Evolutionary conservation across 768 basidiomycete species (phyloP).

Genomic region (Trametes coccinea): DNA sequence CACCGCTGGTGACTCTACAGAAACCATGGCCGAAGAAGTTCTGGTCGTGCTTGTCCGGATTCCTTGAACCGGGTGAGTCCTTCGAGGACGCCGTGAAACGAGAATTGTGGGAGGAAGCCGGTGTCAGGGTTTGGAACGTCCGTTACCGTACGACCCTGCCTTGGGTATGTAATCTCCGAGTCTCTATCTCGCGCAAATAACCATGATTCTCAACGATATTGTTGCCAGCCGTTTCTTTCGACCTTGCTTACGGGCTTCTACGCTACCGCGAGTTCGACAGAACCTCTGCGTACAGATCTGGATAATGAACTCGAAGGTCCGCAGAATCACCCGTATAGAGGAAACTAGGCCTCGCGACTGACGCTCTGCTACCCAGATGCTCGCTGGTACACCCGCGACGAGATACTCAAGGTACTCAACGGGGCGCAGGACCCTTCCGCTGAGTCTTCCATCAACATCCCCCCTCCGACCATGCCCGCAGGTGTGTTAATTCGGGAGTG

Average conservation of each 20-base stretch:
- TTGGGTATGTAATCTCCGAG: slow-evolving; percentile 56
- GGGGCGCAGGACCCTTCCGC: slow-evolving; percentile 22
- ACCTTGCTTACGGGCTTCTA: slow-evolving; percentile 91
- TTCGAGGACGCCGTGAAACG: slow-evolving; percentile 92
- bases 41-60: slow-evolving; percentile 91
- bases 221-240: slow-evolving; percentile 78
- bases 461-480: slow-evolving; percentile 74
- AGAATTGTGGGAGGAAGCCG: slow-evolving; percentile 96
- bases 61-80: slow-evolving; percentile 91
- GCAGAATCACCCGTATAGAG: too few relatives aligned
- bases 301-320: slow-evolving; percentile 92
- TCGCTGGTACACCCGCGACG: slow-evolving; percentile 80
- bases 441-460: slow-evolving; percentile 58
- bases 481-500: slow-evolving; percentile 83
- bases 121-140: slow-evolving; percentile 79
- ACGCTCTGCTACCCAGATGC: slow-evolving; percentile 57
- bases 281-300: slow-evolving; percentile 80
- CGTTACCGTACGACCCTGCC: slow-evolving; percentile 86
- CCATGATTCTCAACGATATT: background rate
- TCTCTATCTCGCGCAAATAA: background rate
- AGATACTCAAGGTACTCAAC: slow-evolving; percentile 63
- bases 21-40: slow-evolving; percentile 59
- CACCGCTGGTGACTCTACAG: slow-evolving; percentile 35
- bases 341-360: background rate
- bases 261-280: slow-evolving; percentile 68